Base-by-base conservation (phyloP, 2,329 filamentous ascomycete species). In the Sporothrix brunneoviolacea region DNA sequence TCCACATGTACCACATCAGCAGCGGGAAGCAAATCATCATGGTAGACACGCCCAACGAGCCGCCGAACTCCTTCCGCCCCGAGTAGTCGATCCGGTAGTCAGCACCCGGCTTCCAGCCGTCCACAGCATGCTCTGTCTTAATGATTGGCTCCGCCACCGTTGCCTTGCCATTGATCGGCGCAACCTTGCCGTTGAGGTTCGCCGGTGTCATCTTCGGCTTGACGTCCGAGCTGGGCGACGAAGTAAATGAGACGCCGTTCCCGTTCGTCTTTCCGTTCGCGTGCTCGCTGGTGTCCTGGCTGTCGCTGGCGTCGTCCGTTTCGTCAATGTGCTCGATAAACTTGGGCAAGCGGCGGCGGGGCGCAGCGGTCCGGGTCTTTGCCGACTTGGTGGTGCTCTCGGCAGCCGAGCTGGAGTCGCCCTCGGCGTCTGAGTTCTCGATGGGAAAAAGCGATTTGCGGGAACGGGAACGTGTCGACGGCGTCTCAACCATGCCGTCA, bases 1-100 rank as follows among this genome's bases (percentile, higher is more conserved):
- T 84, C 91, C 91, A 97, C 91, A 98, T 95, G 72, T 96, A 97
- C 79, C 88, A 96, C 91, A 97, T 97, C 60, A 98, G 78, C 33
- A 84, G 55, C n/a, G 93, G 93, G 69, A 97, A 98, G 40, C 86
- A 82, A 55, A 90, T 77, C 89, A 97, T 97, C 80, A 96, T 90
- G 58, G 79, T 73, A 15, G 79, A 70, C 37, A 91, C 85, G 50
- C 93, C 91, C n/a, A 77, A 65, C 3, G 88, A 83, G 52, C 93
- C 93, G 56, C 91, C 91, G 64, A 97, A 98, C 65, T 98, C 94
- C 59, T 80, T 78, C 56, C 78, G 72, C 56, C 77, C 80, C 2
- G 79, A 82, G 61, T 76, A 71, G 68, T 86, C 82, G 51, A 84
- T 59, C 65, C 76, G 83, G 60, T 76, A 78, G 59, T 85, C 80